These are phyloP conservation scores for Chenopodium album DNA, from an alignment of 148 eudicot species.

Conservation along the genomic window DNA sequence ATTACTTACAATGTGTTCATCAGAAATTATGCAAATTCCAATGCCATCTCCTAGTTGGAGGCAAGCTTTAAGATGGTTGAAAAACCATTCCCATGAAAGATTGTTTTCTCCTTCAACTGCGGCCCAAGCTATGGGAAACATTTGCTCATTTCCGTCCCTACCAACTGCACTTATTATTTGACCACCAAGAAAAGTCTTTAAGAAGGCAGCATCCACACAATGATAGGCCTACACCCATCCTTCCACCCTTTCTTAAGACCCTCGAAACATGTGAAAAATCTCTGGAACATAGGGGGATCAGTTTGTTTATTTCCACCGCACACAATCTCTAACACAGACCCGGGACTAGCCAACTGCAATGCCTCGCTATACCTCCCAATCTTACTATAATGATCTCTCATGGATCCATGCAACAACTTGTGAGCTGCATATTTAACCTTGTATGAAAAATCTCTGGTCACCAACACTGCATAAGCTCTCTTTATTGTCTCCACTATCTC, in stretches of 20 bases:
- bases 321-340: background rate
- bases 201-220: conserved; percentile 7
- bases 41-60: background rate
- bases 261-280: conserved; percentile 7
- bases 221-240: background rate
- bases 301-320: background rate
- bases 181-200: conserved; percentile 10
- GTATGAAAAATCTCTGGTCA: background rate
- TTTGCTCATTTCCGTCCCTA: conserved; percentile 4
- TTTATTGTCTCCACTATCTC: too few species aligned
- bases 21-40: background rate
- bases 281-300: background rate
- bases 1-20: background rate
- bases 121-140: conserved; percentile 15
- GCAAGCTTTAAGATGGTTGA: background rate
- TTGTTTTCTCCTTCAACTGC: conserved; percentile 16
- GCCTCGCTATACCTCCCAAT: background rate
- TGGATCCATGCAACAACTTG: conserved; percentile 1
- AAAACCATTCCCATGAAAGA: background rate
- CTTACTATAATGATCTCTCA: conserved; percentile 3
- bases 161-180: conserved; percentile 1
- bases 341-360: background rate
- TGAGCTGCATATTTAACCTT: conserved; percentile 1
- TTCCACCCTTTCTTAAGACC: too few species aligned
- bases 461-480: background rate